Evolutionary conservation across 768 basidiomycete genomes (phyloP).

Genomic region (Boletellus emodensis): DNA sequence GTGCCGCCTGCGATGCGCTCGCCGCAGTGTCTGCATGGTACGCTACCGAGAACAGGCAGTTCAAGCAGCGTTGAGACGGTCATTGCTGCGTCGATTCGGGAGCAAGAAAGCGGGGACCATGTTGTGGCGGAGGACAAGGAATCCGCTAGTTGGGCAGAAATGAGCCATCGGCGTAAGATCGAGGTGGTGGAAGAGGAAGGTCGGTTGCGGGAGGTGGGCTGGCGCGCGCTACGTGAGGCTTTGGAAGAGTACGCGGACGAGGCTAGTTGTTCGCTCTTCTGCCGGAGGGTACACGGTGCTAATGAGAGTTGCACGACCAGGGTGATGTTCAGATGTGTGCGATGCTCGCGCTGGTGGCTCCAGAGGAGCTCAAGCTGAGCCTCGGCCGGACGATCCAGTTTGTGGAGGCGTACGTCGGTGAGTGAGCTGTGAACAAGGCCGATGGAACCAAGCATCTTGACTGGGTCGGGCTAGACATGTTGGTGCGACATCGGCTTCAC

Average conservation of each 20-base stretch:
- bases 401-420: conserved; percentile 72
- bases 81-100: conserved; percentile 48
- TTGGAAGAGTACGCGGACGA: conserved; percentile 62
- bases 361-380: conserved; percentile 51
- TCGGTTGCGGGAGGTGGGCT: conserved; percentile 49
- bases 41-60: conserved; percentile 48
- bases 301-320: conserved; percentile 32
- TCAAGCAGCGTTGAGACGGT: conserved; percentile 71
- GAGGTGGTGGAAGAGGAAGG: conserved; percentile 46
- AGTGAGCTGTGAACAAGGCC: conserved; percentile 11
- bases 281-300: neutral
- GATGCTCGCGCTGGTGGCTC: conserved; percentile 60
- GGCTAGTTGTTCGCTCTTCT: conserved; percentile 33
- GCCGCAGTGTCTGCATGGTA: conserved; percentile 12
- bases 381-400: conserved; percentile 46
- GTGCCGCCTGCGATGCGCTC: conserved; percentile 3
- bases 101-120: conserved; percentile 30
- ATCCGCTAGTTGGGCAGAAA: conserved; percentile 24
- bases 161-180: conserved; percentile 19
- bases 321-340: conserved; percentile 82
- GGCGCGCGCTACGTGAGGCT: conserved; percentile 50
- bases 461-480: conserved; percentile 44
- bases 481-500: conserved; percentile 59
- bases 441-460: neutral
- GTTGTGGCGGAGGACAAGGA: conserved; percentile 29